phyloP scores from a whole-genome alignment of 2,329 filamentous ascomycete species.

The Fusarium longipes region DNA sequence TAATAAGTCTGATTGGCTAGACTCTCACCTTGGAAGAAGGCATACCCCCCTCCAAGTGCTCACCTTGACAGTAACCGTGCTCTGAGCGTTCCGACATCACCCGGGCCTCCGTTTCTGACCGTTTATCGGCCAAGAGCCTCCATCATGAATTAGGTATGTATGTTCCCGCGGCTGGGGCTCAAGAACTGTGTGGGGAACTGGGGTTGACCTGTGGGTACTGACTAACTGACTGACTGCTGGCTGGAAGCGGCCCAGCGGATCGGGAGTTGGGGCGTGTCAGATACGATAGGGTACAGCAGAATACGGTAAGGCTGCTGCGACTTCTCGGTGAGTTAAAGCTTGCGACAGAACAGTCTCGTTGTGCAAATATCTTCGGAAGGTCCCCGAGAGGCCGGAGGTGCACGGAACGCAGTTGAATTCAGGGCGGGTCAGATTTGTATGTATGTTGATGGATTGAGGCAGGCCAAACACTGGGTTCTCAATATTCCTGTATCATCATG shows the following conservation, averaged over 20 bases:
- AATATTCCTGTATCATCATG: conserved; percentile 9
- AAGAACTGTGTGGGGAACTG: conserved; percentile 36
- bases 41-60: conserved; percentile 18
- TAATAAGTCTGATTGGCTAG: conserved; percentile 25
- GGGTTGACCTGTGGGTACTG: conserved; percentile 27
- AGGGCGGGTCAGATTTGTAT: conserved; percentile 15
- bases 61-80: conserved; percentile 8
- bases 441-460: conserved; percentile 17
- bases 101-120: conserved; percentile 40
- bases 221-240: conserved; percentile 1
- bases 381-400: conserved; percentile 45
- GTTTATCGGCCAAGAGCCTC: conserved; percentile 40
- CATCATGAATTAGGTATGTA: conserved; percentile 40
- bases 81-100: conserved; percentile 36
- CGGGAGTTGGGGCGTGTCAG: conserved; percentile 32
- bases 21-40: conserved; percentile 20
- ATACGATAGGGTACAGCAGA: not conserved
- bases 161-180: conserved; percentile 39
- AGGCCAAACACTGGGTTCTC: conserved; percentile 9
- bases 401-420: conserved; percentile 36
- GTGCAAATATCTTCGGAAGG: conserved; percentile 40
- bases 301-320: conserved; percentile 16
- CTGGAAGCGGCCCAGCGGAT: conserved; percentile 45
- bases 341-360: conserved; percentile 20
- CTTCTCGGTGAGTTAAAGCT: conserved; percentile 23